Evolutionary conservation across 208 protist species (phyloP), one percentile per base, ranked within the genome.

Genomic region (Herpetomonas tarakana): DNA sequence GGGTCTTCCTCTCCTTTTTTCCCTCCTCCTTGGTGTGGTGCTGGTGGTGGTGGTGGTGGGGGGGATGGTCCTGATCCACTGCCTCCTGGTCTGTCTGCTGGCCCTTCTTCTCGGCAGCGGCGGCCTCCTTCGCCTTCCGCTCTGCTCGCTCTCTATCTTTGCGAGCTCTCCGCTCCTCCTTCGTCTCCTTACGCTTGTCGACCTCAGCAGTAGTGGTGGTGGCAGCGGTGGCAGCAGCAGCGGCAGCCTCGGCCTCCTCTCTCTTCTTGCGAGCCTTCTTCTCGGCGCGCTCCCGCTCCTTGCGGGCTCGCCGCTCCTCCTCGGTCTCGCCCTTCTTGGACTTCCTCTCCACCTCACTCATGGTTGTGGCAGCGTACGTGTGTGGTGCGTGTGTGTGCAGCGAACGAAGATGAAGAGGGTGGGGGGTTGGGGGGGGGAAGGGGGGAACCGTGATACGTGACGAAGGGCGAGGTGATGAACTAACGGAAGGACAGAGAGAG

Each of bases 291-390:
- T 86, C 82, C 9, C 63, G 62, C 58, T 91, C 79, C 58, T 92
- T 89, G 30, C 88, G 79, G 2, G 71, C 69, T 0, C 71, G 69
- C 0, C 84, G 76, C 55, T 91, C 84, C 58, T 94, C 88, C 47
- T 94, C 82, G 0, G 84, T 86, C 47, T 94, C 88, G 21, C 65
- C 63, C 2, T 64, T 51, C 55, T 61, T 74, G 24, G 47, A 12
- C 59, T 56, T 55, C 35, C 31, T 49, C 44, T 35, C 54, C 28
- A 27, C 35, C 14, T 41, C 35, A 6, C 35, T 14, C 35, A 41
- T 41, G 35, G 14, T n/a, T n/a, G n/a, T n/a, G n/a, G n/a, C n/a
- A n/a, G n/a, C n/a, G n/a, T n/a, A n/a, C n/a, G n/a, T n/a, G n/a
- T n/a, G n/a, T n/a, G n/a, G n/a, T n/a, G n/a, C n/a, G n/a, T n/a